Base-by-base conservation (phyloP, 1,284 basidiomycete species). In the Rhizopogon hawkerae region DNA sequence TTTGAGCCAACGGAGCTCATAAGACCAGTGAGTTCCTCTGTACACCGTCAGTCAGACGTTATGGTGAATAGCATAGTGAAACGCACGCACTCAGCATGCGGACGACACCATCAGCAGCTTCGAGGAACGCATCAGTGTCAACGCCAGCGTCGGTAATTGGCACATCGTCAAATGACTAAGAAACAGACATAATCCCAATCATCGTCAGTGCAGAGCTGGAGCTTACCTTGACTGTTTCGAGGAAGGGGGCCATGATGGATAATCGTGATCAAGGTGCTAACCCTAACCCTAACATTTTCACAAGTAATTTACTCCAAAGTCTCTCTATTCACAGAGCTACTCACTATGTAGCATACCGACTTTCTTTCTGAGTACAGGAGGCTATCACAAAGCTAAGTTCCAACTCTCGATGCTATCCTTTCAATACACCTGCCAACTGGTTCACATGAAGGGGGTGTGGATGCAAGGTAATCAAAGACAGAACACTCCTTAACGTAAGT, bases 81-180 rank as follows among this genome's bases (percentile, higher is more conserved):
- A 68, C 83, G 38, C 36, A 68, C 83, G 54, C 59, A 95, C 93
- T 89, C 65, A 98, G 97, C 58, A 99, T 75, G 57, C 86, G 85
- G 56, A 95, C 87, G 44, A 99, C 77, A 38, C 92, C 93, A 58
- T 91, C 80, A 2, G 89, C 78, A 7, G 96, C 96, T 61, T 96
- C 84, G 55, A 95, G 77, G 74, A 98, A 99, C 38, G 78, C 74
- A 38, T 79, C 67, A 3, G 96, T 98, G 65, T 97, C 85, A 65
- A 98, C 82, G 57, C 95, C 94, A 56, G 76, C 77, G 58, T 91
- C 85, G 54, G 87, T 91, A 61, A 92, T 76, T 33, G 87, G 79
- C 29, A 98, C 95, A 68, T 96, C 89, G 59, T 82, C 83, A 65
- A 92, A 97, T 21, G 89, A 92, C 92, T 95, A 53, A 43, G 42